Base-by-base conservation (phyloP, 257 asterid genomes). In the Lithospermum erythrorhizon region DNA sequence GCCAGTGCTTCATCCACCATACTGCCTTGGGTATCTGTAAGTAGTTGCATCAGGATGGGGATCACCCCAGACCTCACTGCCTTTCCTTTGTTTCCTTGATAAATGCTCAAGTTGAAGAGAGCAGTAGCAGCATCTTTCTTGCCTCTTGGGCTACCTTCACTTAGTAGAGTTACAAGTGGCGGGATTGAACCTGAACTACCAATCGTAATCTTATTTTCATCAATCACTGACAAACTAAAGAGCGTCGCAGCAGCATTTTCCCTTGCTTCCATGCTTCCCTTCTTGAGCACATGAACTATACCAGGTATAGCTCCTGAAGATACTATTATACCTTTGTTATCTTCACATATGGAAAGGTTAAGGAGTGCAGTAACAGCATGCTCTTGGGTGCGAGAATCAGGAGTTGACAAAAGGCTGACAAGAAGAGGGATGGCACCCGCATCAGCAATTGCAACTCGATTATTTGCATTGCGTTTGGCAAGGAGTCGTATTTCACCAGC, bases 101-200 rank as follows among this genome's bases (percentile, higher is more conserved):
- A 61, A 29, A 68, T 68, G 52, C 77, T 67, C 21, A 73, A 61
- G 35, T 55, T 63, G 62, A 67, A 73, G 54, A 73, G 65, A 13
- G 77, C 73, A 9, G 73, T 58, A 63, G 77, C 73, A 17, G 73
- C 77, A 55, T 68, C 77, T 24, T 73, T 68, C 61, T 58, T 63
- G 16, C 67, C 77, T 62, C 58, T 53, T 10, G 61, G 60, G 51
- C 59, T 53, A 11, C 71, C 75, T 32, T 65, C 64, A 41, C 65
- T 63, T 65, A 71, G 52, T 45, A 71, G 57, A 8, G 52, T 35
- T 15, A 71, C 65, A 27, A 71, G 71, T 8, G 71, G 71, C 16
- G 59, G 62, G 32, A 71, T 54, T 2, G 71, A 71, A 15, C 63
- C 75, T 19, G 57, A 54, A 59, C 59, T 24, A 18, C 75, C 75